Evolutionary conservation across 441 rosid genomes (phyloP), one percentile per base, ranked within the genome.

Genomic region (Metrosideros polymorpha): DNA sequence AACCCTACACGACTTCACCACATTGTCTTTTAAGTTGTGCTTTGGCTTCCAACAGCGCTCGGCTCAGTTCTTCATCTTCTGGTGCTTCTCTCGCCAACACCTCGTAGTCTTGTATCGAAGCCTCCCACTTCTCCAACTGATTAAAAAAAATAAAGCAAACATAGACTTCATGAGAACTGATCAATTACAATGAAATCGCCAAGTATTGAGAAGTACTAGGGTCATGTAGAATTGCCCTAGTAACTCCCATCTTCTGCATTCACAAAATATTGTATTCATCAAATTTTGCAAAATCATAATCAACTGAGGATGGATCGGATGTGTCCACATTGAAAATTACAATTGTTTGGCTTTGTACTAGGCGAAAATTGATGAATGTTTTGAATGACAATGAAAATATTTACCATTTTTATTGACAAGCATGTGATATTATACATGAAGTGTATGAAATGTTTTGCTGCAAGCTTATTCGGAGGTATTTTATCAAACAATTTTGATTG

Each of bases 51-150:
- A 84, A 85, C 85, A 95, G 91, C 6, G 91, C 95, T 87, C 87
- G 89, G 19, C n/a, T 85, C 82, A 94, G 94, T 83, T 93, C 95
- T 71, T 95, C 98, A 84, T 95, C 94, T 6, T 92, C 98, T 2
- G 95, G 96, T 49, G 90, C 83, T 88, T 95, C 95, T 82, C 87
- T 92, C 39, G 82, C 90, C 92, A 96, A 87, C 18, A 91, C 75
- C 89, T 94, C 96, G 13, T 94, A 96, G 89, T 96, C 98, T 85
- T 91, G 93, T 71, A 92, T 53, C 9, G 94, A 93, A 54, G 93
- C 88, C 85, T 94, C 97, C 98, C 94, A 96, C 83, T 91, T 94
- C 43, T 89, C 90, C 85, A 96, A 86, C 99, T 71, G 79, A 71
- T 56, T 71, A 17, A 25, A 71, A 27, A 43, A 39, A 9, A 54